Evolutionary conservation across 768 basidiomycete species (phyloP), one percentile per base, ranked within the genome.

Genomic region (Boletus reticuloceps): DNA sequence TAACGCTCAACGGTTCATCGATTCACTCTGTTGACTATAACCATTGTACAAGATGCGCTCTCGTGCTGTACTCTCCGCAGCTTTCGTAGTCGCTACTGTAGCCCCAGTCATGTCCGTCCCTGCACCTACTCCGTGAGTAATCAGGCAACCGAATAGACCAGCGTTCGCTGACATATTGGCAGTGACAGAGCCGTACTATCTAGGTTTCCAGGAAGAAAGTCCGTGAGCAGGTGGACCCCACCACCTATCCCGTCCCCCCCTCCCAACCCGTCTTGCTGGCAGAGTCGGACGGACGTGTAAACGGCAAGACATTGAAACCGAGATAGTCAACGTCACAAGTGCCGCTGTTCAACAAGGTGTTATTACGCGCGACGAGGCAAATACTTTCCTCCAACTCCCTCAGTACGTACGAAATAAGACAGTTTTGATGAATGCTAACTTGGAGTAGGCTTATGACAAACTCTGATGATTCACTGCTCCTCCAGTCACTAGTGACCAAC

Each of bases 221-320:
- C 47, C 12, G 42, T 22, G 34, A 17, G 22, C 54, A 50, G 22
- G 44, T 55, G 44, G 53, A 51, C 31, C 38, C 56, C 53, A 29
- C 59, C 56, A 3, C 46, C 53, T 41, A 54, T 58, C 45, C 52
- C 58, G 6, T 45, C n/a, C 37, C 6, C 55, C 6, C 58, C 59
- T 5, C 50, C 54, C 17, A 48, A 56, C 10, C 58, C 58, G 12
- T 10, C 38, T 25, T 41, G 46, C 32, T 41, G 39, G 46, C 17
- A 41, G 31, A n/a, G 13, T 38, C n/a, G n/a, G n/a, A n/a, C 39
- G 17, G 19, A 34, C 46, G 5, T 50, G 32, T 25, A 54, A 36
- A 44, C 34, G 13, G n/a, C 34, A 34, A 25, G 25, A 25, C 25
- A 25, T 25, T 25, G 25, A 25, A 25, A 25, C 25, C 25, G 25